These are phyloP conservation scores for Phytophthora uliginosa DNA, from an alignment of 352 stramenopile genomes.

Conservation along the genomic window DNA sequence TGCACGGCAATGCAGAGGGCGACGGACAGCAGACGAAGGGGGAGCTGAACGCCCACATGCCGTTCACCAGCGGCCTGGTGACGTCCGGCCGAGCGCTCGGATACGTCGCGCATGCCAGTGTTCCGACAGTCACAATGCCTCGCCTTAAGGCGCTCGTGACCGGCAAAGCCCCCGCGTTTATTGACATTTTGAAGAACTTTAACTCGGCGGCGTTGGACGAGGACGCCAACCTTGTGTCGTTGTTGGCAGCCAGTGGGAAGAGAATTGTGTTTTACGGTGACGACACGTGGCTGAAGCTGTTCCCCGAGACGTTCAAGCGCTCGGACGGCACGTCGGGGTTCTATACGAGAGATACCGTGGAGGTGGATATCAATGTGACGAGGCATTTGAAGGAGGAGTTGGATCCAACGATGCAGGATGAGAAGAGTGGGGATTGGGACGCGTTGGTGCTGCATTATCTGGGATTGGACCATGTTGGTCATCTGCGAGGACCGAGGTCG, in stretches of 20 bases:
- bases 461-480: conserved; percentile 88
- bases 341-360: conserved; percentile 89
- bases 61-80: conserved; percentile 67
- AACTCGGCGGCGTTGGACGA: conserved; percentile 82
- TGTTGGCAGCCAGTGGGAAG: conserved; percentile 55
- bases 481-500: conserved; percentile 84
- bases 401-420: conserved; percentile 71
- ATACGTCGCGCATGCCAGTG: conserved; percentile 84
- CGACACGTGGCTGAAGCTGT: conserved; percentile 93
- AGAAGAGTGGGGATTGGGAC: conserved; percentile 85
- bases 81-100: conserved; percentile 58
- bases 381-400: conserved; percentile 87
- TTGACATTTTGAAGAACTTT: conserved; percentile 94
- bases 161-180: conserved; percentile 88
- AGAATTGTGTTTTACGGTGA: conserved; percentile 91
- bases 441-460: conserved; percentile 90
- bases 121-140: conserved; percentile 92
- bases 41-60: conserved; percentile 79
- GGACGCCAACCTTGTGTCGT: conserved; percentile 78
- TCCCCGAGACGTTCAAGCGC: conserved; percentile 76
- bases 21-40: conserved; percentile 7
- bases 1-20: conserved; percentile 33
- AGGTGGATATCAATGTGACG: conserved; percentile 91
- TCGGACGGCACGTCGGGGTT: conserved; percentile 88
- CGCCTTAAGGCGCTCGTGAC: conserved; percentile 90